A percentile compares a stretch with the other conserved stretches of the same genome.
Conservation (phyloP, 257 asterid species). For the Ocimum tenuiflorum region DNA sequence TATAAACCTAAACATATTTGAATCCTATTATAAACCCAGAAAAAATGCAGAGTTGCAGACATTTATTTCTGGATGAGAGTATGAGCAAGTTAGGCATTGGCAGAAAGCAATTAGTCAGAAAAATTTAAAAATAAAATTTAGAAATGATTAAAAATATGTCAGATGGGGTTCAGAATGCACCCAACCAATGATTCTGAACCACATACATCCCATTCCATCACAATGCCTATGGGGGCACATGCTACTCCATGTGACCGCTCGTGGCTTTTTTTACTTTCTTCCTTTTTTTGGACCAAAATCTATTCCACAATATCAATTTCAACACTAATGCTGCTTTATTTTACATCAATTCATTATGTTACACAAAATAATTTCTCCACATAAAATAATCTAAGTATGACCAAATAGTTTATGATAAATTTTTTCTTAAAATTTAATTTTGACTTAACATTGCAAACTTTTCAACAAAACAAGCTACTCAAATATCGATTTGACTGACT, state of each 20-base stretch:
- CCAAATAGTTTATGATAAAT: too few species aligned
- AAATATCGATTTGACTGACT: too few species aligned
- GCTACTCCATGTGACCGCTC: slow-evolving; percentile 27
- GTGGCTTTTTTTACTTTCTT: not conserved
- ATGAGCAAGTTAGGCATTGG: not conserved
- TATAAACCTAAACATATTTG: too few species aligned
- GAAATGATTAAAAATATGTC: slow-evolving; percentile 15
- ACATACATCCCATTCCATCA: slow-evolving; percentile 29
- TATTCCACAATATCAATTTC: not conserved
- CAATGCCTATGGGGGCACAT: slow-evolving; percentile 41
- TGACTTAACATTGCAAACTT: too few species aligned
- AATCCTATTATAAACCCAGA: too few species aligned
- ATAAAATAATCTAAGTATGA: too few species aligned
- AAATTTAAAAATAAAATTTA: not conserved
- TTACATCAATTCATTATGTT: too few species aligned
- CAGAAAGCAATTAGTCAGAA: not conserved
- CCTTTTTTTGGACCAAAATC: not conserved
- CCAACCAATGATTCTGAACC: slow-evolving; percentile 23
- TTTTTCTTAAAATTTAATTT: too few species aligned
- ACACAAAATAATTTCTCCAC: too few species aligned
- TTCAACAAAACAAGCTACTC: too few species aligned
- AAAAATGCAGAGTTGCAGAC: too few species aligned
- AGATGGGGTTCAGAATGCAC: slow-evolving; percentile 22
- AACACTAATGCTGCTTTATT: too few species aligned
- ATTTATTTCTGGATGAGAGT: not conserved